Evolutionary conservation across 2,329 filamentous ascomycete species (phyloP).

Genomic region (Fusarium keratoplasticum): DNA sequence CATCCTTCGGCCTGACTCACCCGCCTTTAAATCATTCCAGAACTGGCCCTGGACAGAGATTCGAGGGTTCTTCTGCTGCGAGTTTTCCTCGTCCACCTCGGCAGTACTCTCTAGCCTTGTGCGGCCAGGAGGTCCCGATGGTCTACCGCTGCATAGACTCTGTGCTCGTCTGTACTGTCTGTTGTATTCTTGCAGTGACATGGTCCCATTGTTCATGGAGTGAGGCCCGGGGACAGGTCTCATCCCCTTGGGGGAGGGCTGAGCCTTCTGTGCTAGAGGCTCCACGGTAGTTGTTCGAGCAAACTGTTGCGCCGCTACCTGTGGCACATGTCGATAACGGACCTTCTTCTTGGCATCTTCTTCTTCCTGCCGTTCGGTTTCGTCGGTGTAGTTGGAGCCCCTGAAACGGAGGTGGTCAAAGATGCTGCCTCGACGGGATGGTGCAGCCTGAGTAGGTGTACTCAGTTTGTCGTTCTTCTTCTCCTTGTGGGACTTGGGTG

Average conservation of each 20-base stretch:
- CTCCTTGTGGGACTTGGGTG: slow-evolving; percentile 20
- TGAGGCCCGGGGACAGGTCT: slow-evolving; percentile 40
- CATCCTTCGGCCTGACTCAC: slow-evolving; percentile 47
- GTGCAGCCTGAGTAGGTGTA: slow-evolving; percentile 6
- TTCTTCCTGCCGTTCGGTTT: slow-evolving; percentile 32
- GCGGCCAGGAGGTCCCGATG: slow-evolving; percentile 52
- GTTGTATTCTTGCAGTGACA: slow-evolving; percentile 50
- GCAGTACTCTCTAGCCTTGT: slow-evolving; percentile 52
- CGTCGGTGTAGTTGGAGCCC: slow-evolving; percentile 40
- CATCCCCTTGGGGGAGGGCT: slow-evolving; percentile 58
- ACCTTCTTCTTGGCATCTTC: slow-evolving; percentile 22
- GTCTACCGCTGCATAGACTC: slow-evolving; percentile 43
- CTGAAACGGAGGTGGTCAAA: slow-evolving; percentile 41
- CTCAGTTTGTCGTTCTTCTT: slow-evolving; percentile 20
- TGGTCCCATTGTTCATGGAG: slow-evolving; percentile 39
- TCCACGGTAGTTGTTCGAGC: slow-evolving; percentile 63
- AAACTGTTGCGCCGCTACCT: slow-evolving; percentile 67
- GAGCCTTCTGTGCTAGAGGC: slow-evolving; percentile 46
- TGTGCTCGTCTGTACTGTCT: slow-evolving; percentile 53
- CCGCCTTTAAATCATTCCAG: slow-evolving; percentile 18
- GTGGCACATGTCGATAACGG: slow-evolving; percentile 63
- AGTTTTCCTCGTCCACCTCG: slow-evolving; percentile 45
- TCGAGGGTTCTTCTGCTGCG: slow-evolving; percentile 30
- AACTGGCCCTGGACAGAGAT: slow-evolving; percentile 49
- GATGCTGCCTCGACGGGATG: slow-evolving; percentile 35